Evolutionary conservation across 441 rosid species (phyloP).

Genomic region (Brassica balearica): DNA sequence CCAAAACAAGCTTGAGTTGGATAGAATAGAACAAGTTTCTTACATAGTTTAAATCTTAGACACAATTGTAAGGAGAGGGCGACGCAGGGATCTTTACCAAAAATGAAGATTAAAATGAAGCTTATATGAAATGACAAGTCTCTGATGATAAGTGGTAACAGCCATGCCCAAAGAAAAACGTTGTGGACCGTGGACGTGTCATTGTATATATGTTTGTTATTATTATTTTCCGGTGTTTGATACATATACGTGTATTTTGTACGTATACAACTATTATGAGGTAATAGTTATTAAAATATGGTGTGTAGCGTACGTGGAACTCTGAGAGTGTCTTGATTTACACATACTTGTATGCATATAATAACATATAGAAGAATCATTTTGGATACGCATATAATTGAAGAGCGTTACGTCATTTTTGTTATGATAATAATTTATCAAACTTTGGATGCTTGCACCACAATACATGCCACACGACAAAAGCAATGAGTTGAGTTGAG

Average conservation of each 20-base stretch:
- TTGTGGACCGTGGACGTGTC: slow-evolving; percentile 13
- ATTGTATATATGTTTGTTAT: background rate
- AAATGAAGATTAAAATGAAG: background rate
- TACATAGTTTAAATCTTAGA: background rate
- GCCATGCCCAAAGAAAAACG: background rate
- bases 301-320: slow-evolving; percentile 35
- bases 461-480: slow-evolving; percentile 45
- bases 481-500: slow-evolving; percentile 29
- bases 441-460: slow-evolving; percentile 42
- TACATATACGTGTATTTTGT: background rate
- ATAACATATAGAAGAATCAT: slow-evolving; percentile 7
- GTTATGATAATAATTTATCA: slow-evolving; percentile 33
- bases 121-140: slow-evolving; percentile 1
- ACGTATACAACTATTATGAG: background rate
- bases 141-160: background rate
- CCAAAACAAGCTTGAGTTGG: background rate
- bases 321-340: slow-evolving; percentile 26
- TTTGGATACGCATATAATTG: slow-evolving; percentile 24
- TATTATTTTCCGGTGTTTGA: background rate
- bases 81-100: background rate
- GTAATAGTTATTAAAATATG: slow-evolving; percentile 18
- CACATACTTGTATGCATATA: slow-evolving; percentile 18
- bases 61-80: background rate
- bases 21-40: background rate
- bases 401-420: slow-evolving; percentile 34